Base-by-base conservation (phyloP, 2,329 filamentous ascomycete species). In the Fusarium pseudograminearum region DNA sequence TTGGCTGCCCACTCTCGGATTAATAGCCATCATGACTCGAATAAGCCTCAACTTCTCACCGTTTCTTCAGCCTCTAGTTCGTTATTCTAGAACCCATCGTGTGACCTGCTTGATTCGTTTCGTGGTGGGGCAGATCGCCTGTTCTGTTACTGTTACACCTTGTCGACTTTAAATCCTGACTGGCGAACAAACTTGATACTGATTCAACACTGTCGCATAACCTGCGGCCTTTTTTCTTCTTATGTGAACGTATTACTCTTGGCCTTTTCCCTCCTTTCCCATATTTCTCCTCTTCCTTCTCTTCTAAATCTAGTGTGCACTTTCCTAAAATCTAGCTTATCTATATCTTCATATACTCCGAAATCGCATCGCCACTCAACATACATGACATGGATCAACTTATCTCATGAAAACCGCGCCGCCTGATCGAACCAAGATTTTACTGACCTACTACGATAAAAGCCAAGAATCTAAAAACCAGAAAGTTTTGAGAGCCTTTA, bases 21-120 rank as follows among this genome's bases (percentile, higher is more conserved):
- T 24, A 28, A 46, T 20, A 62, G 31, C 10, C 6, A 11, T 4
- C 31, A 46, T 9, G 41, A 45, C 45, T 40, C 18, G 20, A 52
- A 52, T 45, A 47, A 24, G 4, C 44, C 31, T 24, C 60, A 7
- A 40, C 24, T 41, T 56, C 55, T 69, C 67, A 69, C 64, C 67
- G 67, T 70, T 41, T 65, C 58, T 69, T 55, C 20, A n/a, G 11
- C 12, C 45, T 55, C 52, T 47, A 54, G 55, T 30, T 31, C 30
- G 38, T 24, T 16, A 47, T 58, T 65, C 67, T 53, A 69, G 59
- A 71, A 69, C 22, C 24, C 42, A 38, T 69, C 59, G 50, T 71
- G 59, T 71, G 67, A 70, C 67, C 67, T 70, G 51, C 67, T 70
- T 24, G 24, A 61, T 71, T 71, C 10, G 61, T 66, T 66, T 65